phyloP scores from a whole-genome alignment of 1,284 basidiomycete genomes.

The Ustilago tritici region DNA sequence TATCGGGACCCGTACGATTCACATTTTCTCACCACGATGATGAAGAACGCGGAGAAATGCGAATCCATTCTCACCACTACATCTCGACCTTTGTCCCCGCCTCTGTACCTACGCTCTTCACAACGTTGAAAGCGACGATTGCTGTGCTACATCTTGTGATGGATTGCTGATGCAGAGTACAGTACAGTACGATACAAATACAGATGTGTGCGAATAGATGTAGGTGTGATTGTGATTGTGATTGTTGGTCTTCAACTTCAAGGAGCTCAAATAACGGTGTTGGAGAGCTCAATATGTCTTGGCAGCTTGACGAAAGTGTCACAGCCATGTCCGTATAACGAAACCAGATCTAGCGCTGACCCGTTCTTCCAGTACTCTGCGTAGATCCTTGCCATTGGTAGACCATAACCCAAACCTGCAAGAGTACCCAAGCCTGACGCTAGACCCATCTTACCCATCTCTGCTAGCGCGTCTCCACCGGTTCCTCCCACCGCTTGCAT shows the following conservation, averaged over 20 bases:
- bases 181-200: conserved; percentile 2
- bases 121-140: too few relatives aligned
- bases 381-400: conserved; percentile 86
- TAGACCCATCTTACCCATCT: conserved; percentile 76
- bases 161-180: background rate
- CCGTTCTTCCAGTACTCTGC: conserved; percentile 71
- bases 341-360: conserved; percentile 33
- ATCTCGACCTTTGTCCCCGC: background rate
- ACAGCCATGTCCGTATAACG: conserved; percentile 53
- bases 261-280: conserved; percentile 42
- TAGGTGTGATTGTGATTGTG: background rate
- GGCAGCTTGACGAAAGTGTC: conserved; percentile 63
- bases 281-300: conserved; percentile 54
- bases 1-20: too few relatives aligned
- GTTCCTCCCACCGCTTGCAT: conserved; percentile 74
- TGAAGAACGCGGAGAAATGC: background rate
- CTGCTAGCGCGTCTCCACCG: conserved; percentile 75
- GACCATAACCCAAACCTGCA: conserved; percentile 77
- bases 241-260: too few relatives aligned
- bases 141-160: background rate
- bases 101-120: background rate
- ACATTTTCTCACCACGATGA: conserved; percentile 5
- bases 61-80: background rate
- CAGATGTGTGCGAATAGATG: background rate
- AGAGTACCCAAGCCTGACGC: conserved; percentile 82